Evolutionary conservation across 371 early-diverging fungal genomes (phyloP).

Genomic region (Dinochytrium kinnereticum): DNA sequence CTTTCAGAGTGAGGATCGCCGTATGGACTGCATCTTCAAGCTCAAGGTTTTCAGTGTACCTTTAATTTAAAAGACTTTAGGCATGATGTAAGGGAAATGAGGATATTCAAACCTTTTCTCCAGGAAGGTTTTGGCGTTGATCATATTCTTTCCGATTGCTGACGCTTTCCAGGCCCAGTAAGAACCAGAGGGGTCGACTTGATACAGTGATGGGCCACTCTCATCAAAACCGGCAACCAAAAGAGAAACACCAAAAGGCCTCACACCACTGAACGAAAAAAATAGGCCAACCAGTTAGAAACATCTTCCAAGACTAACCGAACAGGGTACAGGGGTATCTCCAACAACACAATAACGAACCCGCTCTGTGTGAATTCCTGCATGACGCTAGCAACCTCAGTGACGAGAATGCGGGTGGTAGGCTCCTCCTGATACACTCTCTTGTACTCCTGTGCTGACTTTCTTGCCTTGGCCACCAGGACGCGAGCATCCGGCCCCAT

Average conservation of each 20-base stretch:
- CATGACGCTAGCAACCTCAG: constrained; percentile 95
- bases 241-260: constrained; percentile 99
- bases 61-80: constrained; percentile 23
- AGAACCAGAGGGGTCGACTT: constrained; percentile 98
- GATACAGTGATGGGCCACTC: constrained; percentile 91
- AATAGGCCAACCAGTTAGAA: neutral
- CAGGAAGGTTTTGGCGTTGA: constrained; percentile 97
- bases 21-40: constrained; percentile 98
- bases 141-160: constrained; percentile 98
- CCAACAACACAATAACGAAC: constrained; percentile 52
- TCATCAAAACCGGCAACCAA: constrained; percentile 95
- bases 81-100: neutral
- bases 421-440: constrained; percentile 95
- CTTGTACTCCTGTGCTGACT: constrained; percentile 94
- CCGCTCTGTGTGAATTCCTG: constrained; percentile 99
- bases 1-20: constrained; percentile 96
- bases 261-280: constrained; percentile 82
- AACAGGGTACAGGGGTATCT: no score
- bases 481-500: constrained; percentile 98
- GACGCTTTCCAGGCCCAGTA: constrained; percentile 98
- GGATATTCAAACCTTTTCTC: constrained; percentile 81
- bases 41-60: constrained; percentile 90
- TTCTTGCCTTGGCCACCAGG: constrained; percentile 93
- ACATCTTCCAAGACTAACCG: neutral
- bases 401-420: constrained; percentile 90